These are phyloP conservation scores for Lactuca sativa DNA, from an alignment of 129 eudicot species.

Conservation along the genomic window DNA sequence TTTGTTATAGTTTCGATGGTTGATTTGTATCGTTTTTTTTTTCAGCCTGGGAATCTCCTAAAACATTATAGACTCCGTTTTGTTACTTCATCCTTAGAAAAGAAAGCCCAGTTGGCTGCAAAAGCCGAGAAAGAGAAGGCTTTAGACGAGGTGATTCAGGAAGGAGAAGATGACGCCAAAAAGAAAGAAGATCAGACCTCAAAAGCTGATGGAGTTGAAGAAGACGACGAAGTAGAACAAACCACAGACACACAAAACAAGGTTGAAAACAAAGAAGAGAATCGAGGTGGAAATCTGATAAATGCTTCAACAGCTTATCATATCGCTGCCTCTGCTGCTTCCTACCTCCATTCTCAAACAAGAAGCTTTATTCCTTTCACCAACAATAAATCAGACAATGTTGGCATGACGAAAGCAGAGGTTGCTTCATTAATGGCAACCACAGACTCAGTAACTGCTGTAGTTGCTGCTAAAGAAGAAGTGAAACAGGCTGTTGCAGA, in stretches of 20 bases:
- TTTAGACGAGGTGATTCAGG: conserved; percentile 25
- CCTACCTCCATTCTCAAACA: conserved; percentile 76
- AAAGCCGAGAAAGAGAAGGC: conserved; percentile 52
- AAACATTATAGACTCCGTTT: conserved; percentile 52
- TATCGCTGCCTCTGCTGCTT: conserved; percentile 93
- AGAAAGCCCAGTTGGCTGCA: conserved; percentile 54
- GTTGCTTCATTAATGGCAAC: conserved; percentile 88
- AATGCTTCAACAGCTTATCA: conserved; percentile 71
- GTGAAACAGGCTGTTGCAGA: conserved; percentile 98
- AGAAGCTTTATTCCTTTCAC: conserved; percentile 59
- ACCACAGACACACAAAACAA: not conserved
- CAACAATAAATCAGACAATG: not conserved
- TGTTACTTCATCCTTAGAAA: conserved; percentile 83
- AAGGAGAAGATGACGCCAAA: conserved; percentile 14
- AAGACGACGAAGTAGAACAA: conserved; percentile 22
- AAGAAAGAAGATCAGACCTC: conserved; percentile 5
- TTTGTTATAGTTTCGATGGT: not conserved
- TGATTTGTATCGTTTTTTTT: conserved; percentile 6
- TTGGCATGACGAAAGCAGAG: conserved; percentile 45
- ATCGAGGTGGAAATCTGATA: conserved; percentile 32
- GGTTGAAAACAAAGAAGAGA: conserved; percentile 24
- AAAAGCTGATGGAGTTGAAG: not conserved
- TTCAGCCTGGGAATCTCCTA: conserved; percentile 69
- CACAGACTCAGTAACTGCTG: conserved; percentile 86
- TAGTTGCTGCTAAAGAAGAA: conserved; percentile 97